Base-by-base conservation (phyloP, 1,139 yeast species). In the Yamadazyma aaseri region DNA sequence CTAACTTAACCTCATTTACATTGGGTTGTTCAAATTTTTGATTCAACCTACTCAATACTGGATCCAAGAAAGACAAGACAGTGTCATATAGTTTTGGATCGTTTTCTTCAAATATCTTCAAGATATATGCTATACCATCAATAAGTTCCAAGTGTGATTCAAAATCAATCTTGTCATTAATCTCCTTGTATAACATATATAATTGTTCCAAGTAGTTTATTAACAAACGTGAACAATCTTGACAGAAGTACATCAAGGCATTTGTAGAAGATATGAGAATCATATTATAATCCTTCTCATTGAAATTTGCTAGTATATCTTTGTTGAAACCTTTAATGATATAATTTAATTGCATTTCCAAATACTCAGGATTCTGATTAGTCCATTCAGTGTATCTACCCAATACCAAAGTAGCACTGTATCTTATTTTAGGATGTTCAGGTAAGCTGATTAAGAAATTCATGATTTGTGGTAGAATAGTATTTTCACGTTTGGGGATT, bases 331-430 rank as follows among this genome's bases (percentile, higher is more conserved):
- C 96, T 41, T 71, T 73, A 35, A 83, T 85, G 44, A 94, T 87
- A 55, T 89, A 92, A 46, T 83, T 81, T 40, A 94, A 71, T 57
- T 90, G 96, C 32, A 81, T 75, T 56, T 86, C 94, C 41, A 94
- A 67, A 49, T 71, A 84, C 42, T 86, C 82, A 1, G 95, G 87
- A 58, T 92, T 94, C 44, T 77, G 73, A 5, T 90, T 70, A 0
- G 97, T 87, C 97, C 98, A 94, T 60, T 84, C 90, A 1, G 97
- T 86, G 58, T 92, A 92, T 49, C 98, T 73, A 6, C 98, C 98
- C 31, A 94, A 66, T 1, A 92, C 96, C 49, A 92, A 70, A 0
- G 96, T 87, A 1, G 96, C 92, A 3, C 97, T 95, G 51, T 92
- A 92, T 53, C 96, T 73, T 36, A 92, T 78, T 54, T 87, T 86